Conservation (phyloP, 352 stramenopile species). For the Phytophthora nicotianae region DNA sequence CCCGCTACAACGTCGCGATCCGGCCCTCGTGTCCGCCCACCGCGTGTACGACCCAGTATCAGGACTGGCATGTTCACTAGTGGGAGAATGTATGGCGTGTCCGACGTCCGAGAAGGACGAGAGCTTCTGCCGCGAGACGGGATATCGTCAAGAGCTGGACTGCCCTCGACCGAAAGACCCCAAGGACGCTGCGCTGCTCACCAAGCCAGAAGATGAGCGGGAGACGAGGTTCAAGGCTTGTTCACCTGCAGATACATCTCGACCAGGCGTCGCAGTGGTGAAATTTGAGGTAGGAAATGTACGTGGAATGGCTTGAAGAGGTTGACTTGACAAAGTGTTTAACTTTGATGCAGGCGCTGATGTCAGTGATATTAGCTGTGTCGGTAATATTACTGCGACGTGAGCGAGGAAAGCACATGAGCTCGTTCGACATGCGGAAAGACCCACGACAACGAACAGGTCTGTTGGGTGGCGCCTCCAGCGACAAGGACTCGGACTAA, state of each 20-base stretch:
- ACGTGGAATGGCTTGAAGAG: background rate
- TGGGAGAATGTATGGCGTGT: slow-evolving; percentile 64
- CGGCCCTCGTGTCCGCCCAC: slow-evolving; percentile 35
- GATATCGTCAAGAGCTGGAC: slow-evolving; percentile 69
- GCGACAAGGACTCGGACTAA: slow-evolving; percentile 52
- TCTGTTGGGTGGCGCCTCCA: slow-evolving; percentile 36
- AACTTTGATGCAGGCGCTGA: slow-evolving; percentile 44
- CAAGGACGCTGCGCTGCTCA: slow-evolving; percentile 28
- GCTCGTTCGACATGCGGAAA: slow-evolving; percentile 76
- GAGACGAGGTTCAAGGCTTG: slow-evolving; percentile 68
- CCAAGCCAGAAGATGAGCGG: slow-evolving; percentile 26
- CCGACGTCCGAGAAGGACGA: slow-evolving; percentile 67
- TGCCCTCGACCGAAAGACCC: slow-evolving; percentile 42
- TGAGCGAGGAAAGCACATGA: slow-evolving; percentile 81
- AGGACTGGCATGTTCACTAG: slow-evolving; percentile 59
- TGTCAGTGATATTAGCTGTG: slow-evolving; percentile 49
- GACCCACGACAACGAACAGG: slow-evolving; percentile 58
- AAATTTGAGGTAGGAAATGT: slow-evolving; percentile 70
- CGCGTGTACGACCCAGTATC: slow-evolving; percentile 70
- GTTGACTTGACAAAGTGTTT: background rate
- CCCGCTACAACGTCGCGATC: slow-evolving; percentile 37
- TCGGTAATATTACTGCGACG: slow-evolving; percentile 55
- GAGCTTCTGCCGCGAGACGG: slow-evolving; percentile 67
- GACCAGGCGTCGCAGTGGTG: slow-evolving; percentile 52
- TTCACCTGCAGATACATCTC: slow-evolving; percentile 40